Evolutionary conservation across 495 filamentous ascomycete genomes (phyloP).

Genomic region (Xanthoparmelia taractica): DNA sequence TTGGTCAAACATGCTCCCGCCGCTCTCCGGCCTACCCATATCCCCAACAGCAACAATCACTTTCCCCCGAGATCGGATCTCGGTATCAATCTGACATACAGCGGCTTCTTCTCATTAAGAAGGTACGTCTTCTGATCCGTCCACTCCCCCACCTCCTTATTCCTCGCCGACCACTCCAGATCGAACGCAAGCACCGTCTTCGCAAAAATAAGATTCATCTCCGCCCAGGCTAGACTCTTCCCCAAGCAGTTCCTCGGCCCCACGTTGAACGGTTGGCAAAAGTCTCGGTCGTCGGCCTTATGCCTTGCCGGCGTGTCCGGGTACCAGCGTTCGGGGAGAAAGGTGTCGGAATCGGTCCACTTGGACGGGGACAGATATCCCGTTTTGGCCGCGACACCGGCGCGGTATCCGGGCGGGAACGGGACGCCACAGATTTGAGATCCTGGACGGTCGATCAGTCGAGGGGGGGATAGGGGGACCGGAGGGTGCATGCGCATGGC

Average conservation of each 20-base stretch:
- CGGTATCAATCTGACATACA: not conserved
- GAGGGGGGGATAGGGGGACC: not conserved
- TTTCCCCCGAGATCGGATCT: not conserved
- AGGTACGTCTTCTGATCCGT: conserved; percentile 14
- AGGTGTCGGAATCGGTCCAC: not conserved
- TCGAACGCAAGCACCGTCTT: conserved; percentile 47
- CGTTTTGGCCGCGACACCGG: not conserved
- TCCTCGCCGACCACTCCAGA: conserved; percentile 32
- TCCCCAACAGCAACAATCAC: no score
- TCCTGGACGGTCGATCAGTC: not conserved
- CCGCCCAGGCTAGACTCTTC: conserved; percentile 40
- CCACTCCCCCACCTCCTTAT: conserved; percentile 26
- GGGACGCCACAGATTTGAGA: not conserved
- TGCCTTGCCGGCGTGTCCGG: conserved; percentile 19
- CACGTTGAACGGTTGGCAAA: conserved; percentile 31
- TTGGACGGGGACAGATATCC: not conserved
- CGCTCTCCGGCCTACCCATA: no score
- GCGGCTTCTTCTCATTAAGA: not conserved
- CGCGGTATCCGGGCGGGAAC: not conserved
- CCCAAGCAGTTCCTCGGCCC: conserved; percentile 34
- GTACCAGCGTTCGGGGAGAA: conserved; percentile 45
- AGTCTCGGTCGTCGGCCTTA: conserved; percentile 22
- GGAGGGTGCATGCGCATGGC: not conserved
- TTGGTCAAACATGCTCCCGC: no score
- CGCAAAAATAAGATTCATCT: conserved; percentile 43